Conservation (phyloP, 2,329 filamentous ascomycete species). For the Aspergillus transmontanensis region DNA sequence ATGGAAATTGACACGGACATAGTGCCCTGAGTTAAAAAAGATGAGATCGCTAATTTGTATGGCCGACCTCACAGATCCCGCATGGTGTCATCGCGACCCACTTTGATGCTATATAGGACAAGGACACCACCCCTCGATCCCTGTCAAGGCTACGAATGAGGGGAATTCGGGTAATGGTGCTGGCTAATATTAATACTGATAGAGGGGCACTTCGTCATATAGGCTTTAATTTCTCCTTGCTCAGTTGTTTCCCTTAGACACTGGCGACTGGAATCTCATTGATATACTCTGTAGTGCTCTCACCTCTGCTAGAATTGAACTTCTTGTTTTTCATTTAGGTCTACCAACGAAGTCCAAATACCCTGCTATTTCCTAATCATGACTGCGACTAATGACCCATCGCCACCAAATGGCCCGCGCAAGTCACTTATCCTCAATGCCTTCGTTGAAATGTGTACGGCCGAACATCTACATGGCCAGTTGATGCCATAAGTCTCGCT, state of each 20-base stretch:
- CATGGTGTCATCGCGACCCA: conserved; percentile 41
- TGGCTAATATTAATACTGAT: not conserved
- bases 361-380: not conserved
- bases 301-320: rapidly evolving
- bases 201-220: too few relatives aligned
- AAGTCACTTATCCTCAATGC: conserved; percentile 56
- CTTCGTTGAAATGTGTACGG: conserved; percentile 53
- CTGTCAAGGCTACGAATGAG: not conserved
- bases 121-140: not conserved
- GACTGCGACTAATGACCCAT: not conserved
- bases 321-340: not conserved
- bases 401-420: conserved; percentile 20
- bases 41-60: not conserved
- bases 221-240: not conserved
- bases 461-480: not conserved
- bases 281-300: not conserved
- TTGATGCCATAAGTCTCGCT: not conserved
- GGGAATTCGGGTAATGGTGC: conserved; percentile 4
- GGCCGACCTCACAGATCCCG: conserved; percentile 3
- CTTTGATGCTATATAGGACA: conserved; percentile 32
- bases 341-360: rapidly evolving
- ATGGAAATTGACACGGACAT: not conserved
- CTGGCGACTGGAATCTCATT: not conserved
- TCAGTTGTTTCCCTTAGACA: not conserved
- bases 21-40: not conserved